Evolutionary conservation across 106 monocot genomes (phyloP), one percentile per base, ranked within the genome.

Genomic region (Apostasia ramifera): DNA sequence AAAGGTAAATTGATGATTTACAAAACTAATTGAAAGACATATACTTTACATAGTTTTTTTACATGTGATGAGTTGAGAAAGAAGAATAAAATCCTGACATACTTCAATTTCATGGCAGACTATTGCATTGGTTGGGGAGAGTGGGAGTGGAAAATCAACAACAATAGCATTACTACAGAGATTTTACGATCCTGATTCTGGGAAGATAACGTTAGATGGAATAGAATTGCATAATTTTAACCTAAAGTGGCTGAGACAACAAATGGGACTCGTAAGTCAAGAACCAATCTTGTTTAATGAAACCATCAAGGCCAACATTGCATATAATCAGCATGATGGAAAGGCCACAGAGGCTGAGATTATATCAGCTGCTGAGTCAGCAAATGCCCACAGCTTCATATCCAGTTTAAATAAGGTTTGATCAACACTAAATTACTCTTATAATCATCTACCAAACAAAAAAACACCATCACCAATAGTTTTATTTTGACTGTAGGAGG

Each of bases 211-310:
- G n/a, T 2, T 62, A 44, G 62, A 62, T 62, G 62, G 62, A 43
- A 66, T 50, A 47, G 66, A 66, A 1, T n/a, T 66, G 2, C 66
- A 66, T 37, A 44, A 66, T n/a, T 66, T 66, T 50, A 13, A 66
- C 37, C 38, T 66, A 26, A 66, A 7, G 13, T 62, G 62, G 62
- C 44, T 62, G 62, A 62, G 62, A 43, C 62, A 62, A 6, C 62
- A 62, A 44, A 66, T 66, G 66, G 66, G 47, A 37, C 38, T 66
- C 7, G 66, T 66, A 47, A 66, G 66, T 11, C 66, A 66, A 40
- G 66, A 66, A 66, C 66, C 66, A 66, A 3, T 66, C 38, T 66
- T 66, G 37, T 66, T 66, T 39, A 66, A 66, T 66, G 66, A 66
- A 37, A 66, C 66, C 15, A 66, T 66, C 39, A 8, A 50, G 12